A percentile compares a stretch with the other conserved stretches of the same genome.
These are phyloP conservation scores for Tetracladium marchalianum DNA, from an alignment of 495 filamentous ascomycete species.

Conservation along the genomic window DNA sequence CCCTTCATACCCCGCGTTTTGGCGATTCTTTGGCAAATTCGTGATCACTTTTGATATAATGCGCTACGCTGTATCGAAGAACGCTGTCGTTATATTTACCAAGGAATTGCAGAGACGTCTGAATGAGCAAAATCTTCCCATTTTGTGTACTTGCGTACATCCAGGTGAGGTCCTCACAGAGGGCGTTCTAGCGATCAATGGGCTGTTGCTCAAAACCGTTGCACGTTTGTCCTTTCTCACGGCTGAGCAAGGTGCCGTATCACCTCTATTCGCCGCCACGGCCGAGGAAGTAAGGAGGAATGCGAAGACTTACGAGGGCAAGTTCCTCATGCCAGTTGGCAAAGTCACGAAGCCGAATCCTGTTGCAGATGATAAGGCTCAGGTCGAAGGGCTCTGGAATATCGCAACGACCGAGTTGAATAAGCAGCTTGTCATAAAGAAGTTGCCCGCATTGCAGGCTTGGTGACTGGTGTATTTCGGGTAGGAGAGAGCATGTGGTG, in stretches of 20 bases:
- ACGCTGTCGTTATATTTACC: slow-evolving; percentile 18
- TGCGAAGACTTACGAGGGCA: slow-evolving; percentile 9
- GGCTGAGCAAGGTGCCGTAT: slow-evolving; percentile 9
- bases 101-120: slow-evolving; percentile 16
- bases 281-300: slow-evolving; percentile 9
- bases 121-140: slow-evolving; percentile 6
- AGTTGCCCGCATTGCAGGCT: too few species aligned
- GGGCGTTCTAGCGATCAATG: neutral
- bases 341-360: slow-evolving; percentile 3
- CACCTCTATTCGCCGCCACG: slow-evolving; percentile 13
- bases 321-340: slow-evolving; percentile 10
- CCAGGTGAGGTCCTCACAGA: slow-evolving; percentile 16
- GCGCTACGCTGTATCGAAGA: slow-evolving; percentile 15
- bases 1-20: too few species aligned
- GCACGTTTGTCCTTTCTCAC: slow-evolving; percentile 1
- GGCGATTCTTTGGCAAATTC: too few species aligned
- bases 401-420: too few species aligned
- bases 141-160: slow-evolving; percentile 9
- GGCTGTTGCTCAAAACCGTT: neutral
- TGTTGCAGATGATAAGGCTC: slow-evolving; percentile 2
- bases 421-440: too few species aligned
- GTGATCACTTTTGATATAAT: neutral
- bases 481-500: too few species aligned
- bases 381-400: slow-evolving; percentile 11
- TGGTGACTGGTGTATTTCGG: too few species aligned